These are phyloP conservation scores for Plasmodium gonderi DNA, from an alignment of 169 alveolate genomes.

Conservation along the genomic window DNA sequence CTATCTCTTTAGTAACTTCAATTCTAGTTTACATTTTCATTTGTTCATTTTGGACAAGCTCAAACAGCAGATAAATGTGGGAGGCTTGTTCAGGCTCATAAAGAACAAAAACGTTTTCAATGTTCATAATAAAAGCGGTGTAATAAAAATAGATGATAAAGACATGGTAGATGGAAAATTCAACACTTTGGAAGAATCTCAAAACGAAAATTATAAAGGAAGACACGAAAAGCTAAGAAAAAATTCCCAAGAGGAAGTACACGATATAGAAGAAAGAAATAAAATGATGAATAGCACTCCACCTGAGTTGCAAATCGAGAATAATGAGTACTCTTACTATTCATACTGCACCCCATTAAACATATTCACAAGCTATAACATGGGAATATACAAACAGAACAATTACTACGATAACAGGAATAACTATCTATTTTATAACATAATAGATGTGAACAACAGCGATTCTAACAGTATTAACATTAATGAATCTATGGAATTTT, in stretches of 20 bases:
- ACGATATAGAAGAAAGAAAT: neutral
- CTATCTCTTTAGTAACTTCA: conserved; percentile 57
- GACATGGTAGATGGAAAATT: neutral
- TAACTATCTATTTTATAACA: conserved; percentile 56
- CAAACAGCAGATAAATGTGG: conserved; percentile 38
- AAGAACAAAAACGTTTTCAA: conserved; percentile 47
- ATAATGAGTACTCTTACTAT: conserved; percentile 13
- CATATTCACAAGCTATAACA: conserved; percentile 69
- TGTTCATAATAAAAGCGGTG: neutral
- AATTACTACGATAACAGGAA: conserved; percentile 56
- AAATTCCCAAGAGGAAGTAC: too few species aligned
- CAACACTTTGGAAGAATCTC: too few species aligned
- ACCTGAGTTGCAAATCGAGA: neutral
- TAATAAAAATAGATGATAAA: neutral
- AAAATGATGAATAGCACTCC: neutral
- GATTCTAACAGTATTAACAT: conserved; percentile 57
- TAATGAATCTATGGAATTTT: conserved; percentile 62
- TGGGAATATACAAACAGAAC: conserved; percentile 71
- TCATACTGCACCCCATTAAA: conserved; percentile 73
- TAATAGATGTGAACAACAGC: conserved; percentile 44
- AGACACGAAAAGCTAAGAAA: too few species aligned
- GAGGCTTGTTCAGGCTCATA: conserved; percentile 50
- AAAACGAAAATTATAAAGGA: too few species aligned
- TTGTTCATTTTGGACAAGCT: conserved; percentile 63
- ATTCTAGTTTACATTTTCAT: conserved; percentile 38